phyloP scores from a whole-genome alignment of 106 monocot species.

The Dendrobium nobile region DNA sequence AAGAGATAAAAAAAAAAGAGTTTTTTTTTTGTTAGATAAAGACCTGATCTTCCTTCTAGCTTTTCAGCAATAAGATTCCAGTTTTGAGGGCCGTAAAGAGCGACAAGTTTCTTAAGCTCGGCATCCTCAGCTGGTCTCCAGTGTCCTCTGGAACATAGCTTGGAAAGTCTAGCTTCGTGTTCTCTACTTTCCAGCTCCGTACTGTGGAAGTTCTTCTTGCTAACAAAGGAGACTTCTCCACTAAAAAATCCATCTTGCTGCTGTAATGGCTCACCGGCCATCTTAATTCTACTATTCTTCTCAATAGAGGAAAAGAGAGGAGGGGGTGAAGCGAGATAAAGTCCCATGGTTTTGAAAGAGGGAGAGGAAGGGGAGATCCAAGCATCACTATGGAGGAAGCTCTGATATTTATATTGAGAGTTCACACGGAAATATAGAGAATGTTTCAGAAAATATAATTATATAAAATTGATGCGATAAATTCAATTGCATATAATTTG shows the following conservation, averaged over 20 bases:
- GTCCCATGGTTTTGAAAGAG: neutral
- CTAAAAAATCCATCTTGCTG: neutral
- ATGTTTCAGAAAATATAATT: too few relatives aligned
- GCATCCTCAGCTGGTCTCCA: conserved; percentile 30
- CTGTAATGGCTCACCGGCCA: neutral
- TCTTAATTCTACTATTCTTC: neutral
- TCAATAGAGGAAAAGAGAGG: neutral
- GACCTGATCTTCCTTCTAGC: conserved; percentile 22
- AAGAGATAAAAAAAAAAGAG: neutral
- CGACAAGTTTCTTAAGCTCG: conserved; percentile 25
- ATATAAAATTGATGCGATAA: too few relatives aligned
- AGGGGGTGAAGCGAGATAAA: neutral
- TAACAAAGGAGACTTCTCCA: neutral
- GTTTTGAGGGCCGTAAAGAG: conserved; percentile 21
- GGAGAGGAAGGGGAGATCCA: neutral
- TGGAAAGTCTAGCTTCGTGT: conserved; percentile 4
- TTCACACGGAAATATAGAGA: too few relatives aligned
- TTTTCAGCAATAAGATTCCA: conserved; percentile 26
- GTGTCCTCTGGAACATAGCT: conserved; percentile 18
- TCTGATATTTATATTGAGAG: too few relatives aligned
- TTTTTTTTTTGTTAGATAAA: neutral
- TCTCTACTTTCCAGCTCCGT: neutral
- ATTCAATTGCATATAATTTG: too few relatives aligned
- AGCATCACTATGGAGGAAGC: too few relatives aligned
- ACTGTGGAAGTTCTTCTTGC: neutral